A percentile compares a stretch with the other conserved stretches of the same genome.
phyloP scores from a whole-genome alignment of 23 red algal genomes.

The Gracilaria domingensis region DNA sequence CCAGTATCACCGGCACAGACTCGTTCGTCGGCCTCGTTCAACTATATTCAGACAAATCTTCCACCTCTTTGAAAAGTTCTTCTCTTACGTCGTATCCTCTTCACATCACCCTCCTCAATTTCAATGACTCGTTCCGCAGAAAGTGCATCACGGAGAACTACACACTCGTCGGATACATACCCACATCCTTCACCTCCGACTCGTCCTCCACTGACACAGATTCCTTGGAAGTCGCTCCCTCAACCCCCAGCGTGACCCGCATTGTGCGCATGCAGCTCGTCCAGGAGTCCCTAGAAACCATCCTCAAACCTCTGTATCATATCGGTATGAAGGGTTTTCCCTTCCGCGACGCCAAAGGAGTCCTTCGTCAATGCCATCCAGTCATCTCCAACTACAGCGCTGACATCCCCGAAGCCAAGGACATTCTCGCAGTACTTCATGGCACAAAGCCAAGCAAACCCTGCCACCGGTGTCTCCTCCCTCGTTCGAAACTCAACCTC shows the following conservation, averaged over 20 bases:
- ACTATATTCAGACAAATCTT: constrained; percentile 5
- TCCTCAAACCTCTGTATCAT: not conserved
- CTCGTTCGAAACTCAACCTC: not conserved
- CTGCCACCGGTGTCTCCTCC: not conserved
- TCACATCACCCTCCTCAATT: constrained; percentile 15
- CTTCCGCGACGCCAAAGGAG: not conserved
- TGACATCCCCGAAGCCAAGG: constrained; percentile 2
- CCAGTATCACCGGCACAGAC: not conserved
- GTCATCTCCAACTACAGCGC: not conserved
- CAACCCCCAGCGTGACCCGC: not conserved
- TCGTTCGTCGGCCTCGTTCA: constrained; percentile 1
- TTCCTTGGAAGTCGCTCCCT: not conserved
- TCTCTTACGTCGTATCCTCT: not conserved
- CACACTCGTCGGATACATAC: not conserved
- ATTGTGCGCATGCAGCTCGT: not conserved
- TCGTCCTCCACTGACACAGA: not conserved
- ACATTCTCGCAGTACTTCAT: not conserved
- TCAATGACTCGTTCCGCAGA: not conserved
- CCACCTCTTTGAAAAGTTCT: not conserved
- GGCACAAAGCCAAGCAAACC: not conserved
- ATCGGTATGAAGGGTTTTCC: not conserved
- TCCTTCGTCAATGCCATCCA: not conserved
- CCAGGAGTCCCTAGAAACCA: not conserved
- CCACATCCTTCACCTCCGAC: not conserved
- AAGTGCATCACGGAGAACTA: not conserved